phyloP scores from a whole-genome alignment of 2,329 filamentous ascomycete genomes.

The Ophiostoma tasmaniense region DNA sequence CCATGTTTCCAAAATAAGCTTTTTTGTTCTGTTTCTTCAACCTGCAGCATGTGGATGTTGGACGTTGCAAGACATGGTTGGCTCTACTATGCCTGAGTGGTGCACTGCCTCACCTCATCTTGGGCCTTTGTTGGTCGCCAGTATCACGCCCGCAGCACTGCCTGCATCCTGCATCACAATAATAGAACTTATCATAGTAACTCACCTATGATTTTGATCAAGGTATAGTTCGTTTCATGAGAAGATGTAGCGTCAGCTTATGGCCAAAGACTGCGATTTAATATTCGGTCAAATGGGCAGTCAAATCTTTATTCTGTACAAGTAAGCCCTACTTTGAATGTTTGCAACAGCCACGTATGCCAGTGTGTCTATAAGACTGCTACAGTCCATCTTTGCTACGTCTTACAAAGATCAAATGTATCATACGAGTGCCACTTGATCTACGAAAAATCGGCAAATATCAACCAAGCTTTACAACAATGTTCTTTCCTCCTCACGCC shows the following conservation, averaged over 20 bases:
- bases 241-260: neutral
- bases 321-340: too few relatives aligned
- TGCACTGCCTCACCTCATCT: neutral
- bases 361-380: too few relatives aligned
- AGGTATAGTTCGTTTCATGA: neutral
- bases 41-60: neutral
- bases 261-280: too few relatives aligned
- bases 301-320: neutral
- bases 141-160: neutral
- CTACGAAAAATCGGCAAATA: neutral
- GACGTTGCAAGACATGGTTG: neutral
- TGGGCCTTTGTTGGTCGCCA: neutral
- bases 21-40: neutral
- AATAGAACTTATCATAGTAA: neutral
- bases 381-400: neutral
- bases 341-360: too few relatives aligned
- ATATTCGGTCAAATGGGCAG: neutral
- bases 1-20: neutral
- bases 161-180: neutral
- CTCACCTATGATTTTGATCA: neutral
- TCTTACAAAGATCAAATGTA: neutral
- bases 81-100: neutral
- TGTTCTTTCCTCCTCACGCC: conserved; percentile 10
- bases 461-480: neutral
- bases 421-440: neutral